phyloP scores from a whole-genome alignment of 2,329 filamentous ascomycete species.

The Capronia coronata region DNA sequence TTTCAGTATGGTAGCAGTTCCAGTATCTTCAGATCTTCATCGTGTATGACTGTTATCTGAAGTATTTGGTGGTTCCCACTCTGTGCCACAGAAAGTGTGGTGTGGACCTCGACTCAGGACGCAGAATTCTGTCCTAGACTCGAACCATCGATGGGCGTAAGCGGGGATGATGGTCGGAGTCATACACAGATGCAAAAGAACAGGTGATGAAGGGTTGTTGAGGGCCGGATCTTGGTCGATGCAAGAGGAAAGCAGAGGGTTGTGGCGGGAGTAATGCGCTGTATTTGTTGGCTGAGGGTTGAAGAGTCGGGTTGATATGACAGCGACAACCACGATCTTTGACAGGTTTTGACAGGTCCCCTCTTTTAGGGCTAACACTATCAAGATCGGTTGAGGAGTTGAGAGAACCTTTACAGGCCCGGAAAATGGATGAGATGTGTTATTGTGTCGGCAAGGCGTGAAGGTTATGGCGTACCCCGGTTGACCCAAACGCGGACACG shows the following conservation, averaged over 20 bases:
- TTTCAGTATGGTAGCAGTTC: background rate
- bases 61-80: background rate
- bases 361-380: conserved; percentile 9
- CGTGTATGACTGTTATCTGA: background rate
- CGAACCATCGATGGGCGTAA: background rate
- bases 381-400: background rate
- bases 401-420: background rate
- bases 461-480: background rate
- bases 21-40: background rate
- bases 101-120: background rate
- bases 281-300: background rate
- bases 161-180: conserved; percentile 2
- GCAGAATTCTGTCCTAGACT: background rate
- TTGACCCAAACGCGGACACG: background rate
- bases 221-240: background rate
- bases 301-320: background rate
- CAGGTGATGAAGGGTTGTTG: background rate
- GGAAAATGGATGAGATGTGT: background rate
- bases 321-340: conserved; percentile 5
- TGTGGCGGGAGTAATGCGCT: background rate
- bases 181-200: conserved; percentile 9
- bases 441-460: background rate
- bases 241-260: background rate
- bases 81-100: background rate
- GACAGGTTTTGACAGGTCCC: conserved; percentile 10